Conservation (phyloP, 768 basidiomycete species). For the Dentipellis sp. region DNA sequence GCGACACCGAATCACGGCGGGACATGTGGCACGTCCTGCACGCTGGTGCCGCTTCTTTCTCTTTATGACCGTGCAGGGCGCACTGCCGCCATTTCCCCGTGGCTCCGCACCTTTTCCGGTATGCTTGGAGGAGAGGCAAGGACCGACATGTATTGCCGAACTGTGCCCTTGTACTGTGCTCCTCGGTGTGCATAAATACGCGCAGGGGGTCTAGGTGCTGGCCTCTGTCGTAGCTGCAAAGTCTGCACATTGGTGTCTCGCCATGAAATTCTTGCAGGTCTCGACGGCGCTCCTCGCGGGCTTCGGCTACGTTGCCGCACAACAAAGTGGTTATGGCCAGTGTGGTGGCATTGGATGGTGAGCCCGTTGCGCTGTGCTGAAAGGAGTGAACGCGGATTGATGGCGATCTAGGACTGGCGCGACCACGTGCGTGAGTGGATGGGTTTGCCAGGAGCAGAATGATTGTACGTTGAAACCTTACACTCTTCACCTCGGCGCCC, state of each 20-base stretch:
- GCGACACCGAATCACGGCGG: constrained; percentile 3
- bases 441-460: constrained; percentile 35
- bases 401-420: constrained; percentile 32
- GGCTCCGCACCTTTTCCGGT: constrained; percentile 10
- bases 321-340: constrained; percentile 34
- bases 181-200: not conserved
- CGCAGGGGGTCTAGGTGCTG: not conserved
- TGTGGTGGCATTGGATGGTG: constrained; percentile 46
- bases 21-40: not conserved
- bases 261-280: not conserved
- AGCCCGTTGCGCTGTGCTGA: constrained; percentile 1
- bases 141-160: not conserved
- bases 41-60: not conserved
- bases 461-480: constrained; percentile 26
- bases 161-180: not conserved
- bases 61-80: not conserved
- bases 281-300: constrained; percentile 16
- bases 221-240: not conserved
- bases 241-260: not conserved
- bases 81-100: constrained; percentile 18
- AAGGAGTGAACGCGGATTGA: not conserved
- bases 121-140: not conserved
- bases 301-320: constrained; percentile 22
- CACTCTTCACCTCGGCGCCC: not conserved
- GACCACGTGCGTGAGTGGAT: constrained; percentile 37